These are phyloP conservation scores for Emericellopsis terricola DNA, from an alignment of 495 filamentous ascomycete species.

Conservation along the genomic window DNA sequence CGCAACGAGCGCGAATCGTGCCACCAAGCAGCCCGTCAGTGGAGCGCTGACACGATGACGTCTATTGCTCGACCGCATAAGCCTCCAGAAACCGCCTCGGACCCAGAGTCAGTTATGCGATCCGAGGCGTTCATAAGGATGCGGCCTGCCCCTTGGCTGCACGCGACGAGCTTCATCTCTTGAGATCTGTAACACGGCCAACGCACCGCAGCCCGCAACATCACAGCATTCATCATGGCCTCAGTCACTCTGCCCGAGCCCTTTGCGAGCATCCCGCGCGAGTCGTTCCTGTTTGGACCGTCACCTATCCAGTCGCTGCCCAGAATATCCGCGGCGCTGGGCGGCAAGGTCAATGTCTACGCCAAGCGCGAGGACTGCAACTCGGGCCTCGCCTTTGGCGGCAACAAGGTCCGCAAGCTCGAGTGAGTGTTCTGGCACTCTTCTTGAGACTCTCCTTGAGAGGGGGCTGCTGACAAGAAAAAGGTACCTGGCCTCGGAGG, in stretches of 20 bases:
- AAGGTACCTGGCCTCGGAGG: slow-evolving; percentile 37
- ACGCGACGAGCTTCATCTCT: too few relatives aligned
- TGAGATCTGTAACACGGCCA: too few relatives aligned
- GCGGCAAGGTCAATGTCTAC: slow-evolving; percentile 33
- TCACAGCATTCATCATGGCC: slow-evolving; percentile 5
- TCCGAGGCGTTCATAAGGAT: too few relatives aligned
- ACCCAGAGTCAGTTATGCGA: too few relatives aligned
- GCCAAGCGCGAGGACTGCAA: slow-evolving; percentile 48
- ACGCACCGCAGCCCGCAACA: too few relatives aligned
- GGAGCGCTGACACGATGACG: too few relatives aligned
- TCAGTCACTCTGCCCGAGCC: slow-evolving; percentile 30
- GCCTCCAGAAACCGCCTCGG: too few relatives aligned
- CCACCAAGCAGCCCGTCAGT: too few relatives aligned
- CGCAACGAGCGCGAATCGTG: too few relatives aligned
- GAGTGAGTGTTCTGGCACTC: slow-evolving; percentile 22
- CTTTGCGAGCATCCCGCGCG: slow-evolving; percentile 37
- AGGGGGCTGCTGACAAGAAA: slow-evolving; percentile 1
- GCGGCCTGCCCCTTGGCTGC: too few relatives aligned
- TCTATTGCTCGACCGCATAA: too few relatives aligned
- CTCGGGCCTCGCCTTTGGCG: slow-evolving; percentile 42
- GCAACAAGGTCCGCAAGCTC: slow-evolving; percentile 49
- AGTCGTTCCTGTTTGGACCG: slow-evolving; percentile 33
- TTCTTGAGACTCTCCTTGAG: background rate
- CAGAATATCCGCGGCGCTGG: slow-evolving; percentile 36
- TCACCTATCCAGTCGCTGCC: slow-evolving; percentile 43